These are phyloP conservation scores for Beauveria rudraprayagi DNA, from an alignment of 2,329 filamentous ascomycete species.

Conservation along the genomic window DNA sequence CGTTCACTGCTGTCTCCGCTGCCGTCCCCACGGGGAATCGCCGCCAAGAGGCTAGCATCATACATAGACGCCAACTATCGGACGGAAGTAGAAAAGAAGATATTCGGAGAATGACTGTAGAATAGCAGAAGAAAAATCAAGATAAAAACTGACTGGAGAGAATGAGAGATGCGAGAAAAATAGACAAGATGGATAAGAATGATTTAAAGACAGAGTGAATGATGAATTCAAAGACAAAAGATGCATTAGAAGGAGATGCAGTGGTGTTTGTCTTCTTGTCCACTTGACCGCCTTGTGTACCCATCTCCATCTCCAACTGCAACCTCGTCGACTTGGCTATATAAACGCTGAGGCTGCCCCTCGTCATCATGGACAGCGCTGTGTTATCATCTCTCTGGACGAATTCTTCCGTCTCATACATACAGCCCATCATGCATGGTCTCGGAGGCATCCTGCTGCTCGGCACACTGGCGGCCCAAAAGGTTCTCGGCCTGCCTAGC, in stretches of 20 bases:
- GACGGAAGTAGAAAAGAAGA: too few species aligned
- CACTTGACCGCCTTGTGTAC: background rate
- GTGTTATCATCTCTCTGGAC: background rate
- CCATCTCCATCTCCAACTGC: conserved; percentile 1
- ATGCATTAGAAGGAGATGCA: too few species aligned
- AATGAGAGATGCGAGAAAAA: too few species aligned
- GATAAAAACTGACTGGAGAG: too few species aligned
- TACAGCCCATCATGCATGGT: conserved; percentile 38
- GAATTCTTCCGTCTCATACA: conserved; percentile 16
- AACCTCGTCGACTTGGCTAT: background rate
- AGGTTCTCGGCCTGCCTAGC: conserved; percentile 38
- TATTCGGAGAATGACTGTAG: too few species aligned
- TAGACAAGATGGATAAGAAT: too few species aligned
- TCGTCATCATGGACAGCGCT: background rate
- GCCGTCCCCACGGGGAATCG: conserved; percentile 3
- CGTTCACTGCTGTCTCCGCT: background rate
- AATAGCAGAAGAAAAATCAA: too few species aligned
- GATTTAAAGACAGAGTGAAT: too few species aligned
- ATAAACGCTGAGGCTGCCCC: background rate
- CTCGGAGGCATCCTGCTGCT: conserved; percentile 42
- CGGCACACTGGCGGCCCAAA: conserved; percentile 43
- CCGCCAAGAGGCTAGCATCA: too few species aligned
- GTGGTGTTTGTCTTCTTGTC: too few species aligned
- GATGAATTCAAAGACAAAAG: too few species aligned
- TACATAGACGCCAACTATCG: too few species aligned